A percentile compares a stretch with the other conserved stretches of the same genome.
Evolutionary conservation across 2,329 filamentous ascomycete species (phyloP).

Genomic region (Cyphellophora attinorum): DNA sequence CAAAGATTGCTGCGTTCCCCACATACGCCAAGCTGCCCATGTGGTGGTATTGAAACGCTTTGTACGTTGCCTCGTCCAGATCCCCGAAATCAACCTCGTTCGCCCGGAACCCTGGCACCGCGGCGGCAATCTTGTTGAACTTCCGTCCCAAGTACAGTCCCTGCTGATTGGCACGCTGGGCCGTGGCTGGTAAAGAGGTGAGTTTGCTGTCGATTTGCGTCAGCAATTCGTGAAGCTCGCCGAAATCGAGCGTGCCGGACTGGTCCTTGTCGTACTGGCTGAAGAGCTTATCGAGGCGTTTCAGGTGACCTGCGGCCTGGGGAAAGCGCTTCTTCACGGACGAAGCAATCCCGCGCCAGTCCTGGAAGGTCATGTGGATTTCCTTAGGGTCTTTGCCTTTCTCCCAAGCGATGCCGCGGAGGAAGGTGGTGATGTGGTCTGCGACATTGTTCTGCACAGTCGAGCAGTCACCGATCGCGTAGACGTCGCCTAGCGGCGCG

Average conservation of each 20-base stretch:
- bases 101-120: constrained; percentile 61
- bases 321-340: constrained; percentile 85
- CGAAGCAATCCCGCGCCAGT: constrained; percentile 78
- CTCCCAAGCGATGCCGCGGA: constrained; percentile 84
- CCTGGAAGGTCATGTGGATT: constrained; percentile 73
- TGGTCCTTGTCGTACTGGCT: constrained; percentile 86
- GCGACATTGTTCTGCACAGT: constrained; percentile 97
- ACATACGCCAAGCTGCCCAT: constrained; percentile 89
- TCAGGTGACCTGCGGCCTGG: constrained; percentile 77
- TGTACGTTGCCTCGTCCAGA: constrained; percentile 83
- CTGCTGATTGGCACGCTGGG: constrained; percentile 93
- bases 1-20: constrained; percentile 92
- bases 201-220: constrained; percentile 90
- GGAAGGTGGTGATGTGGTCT: constrained; percentile 80
- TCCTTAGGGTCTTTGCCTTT: constrained; percentile 81
- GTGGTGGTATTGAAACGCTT: constrained; percentile 88
- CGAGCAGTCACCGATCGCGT: constrained; percentile 89
- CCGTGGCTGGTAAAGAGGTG: constrained; percentile 87
- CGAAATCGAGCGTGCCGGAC: constrained; percentile 86
- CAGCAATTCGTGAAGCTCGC: constrained; percentile 79
- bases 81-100: constrained; percentile 86
- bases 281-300: constrained; percentile 84
- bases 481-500: constrained; percentile 84
- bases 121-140: constrained; percentile 79
- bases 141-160: constrained; percentile 87